Percentiles rank a stretch among this genome's conserved stretches.
Evolutionary conservation across 2,329 filamentous ascomycete genomes (phyloP).

Genomic region (Biscogniauxia marginata): DNA sequence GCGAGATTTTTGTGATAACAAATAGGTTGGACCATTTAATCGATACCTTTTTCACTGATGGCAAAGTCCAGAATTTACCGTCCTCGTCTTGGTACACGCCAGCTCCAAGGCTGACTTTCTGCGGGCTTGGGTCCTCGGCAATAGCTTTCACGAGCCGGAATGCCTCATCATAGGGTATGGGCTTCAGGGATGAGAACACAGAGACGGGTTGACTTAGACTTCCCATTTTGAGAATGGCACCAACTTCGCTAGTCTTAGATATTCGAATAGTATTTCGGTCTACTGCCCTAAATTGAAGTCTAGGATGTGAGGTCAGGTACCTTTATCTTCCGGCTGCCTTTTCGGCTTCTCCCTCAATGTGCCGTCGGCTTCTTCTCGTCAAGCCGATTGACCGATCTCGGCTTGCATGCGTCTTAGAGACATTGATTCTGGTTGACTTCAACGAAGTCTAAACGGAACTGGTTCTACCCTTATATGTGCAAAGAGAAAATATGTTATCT

Average conservation of each 20-base stretch:
- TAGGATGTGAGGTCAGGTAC: background rate
- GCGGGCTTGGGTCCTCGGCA: constrained; percentile 4
- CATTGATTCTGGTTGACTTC: too few species aligned
- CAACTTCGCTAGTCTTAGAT: background rate
- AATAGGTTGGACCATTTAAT: background rate
- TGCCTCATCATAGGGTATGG: constrained; percentile 7
- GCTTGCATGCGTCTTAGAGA: background rate
- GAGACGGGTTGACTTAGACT: constrained; percentile 2
- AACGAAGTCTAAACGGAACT: too few species aligned
- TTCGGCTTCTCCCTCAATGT: background rate
- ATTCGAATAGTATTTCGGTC: background rate
- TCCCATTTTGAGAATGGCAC: constrained; percentile 2
- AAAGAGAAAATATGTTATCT: too few species aligned
- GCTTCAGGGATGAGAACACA: constrained; percentile 3
- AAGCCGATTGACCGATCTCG: background rate
- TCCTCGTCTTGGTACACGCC: constrained; percentile 41
- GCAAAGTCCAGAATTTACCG: constrained; percentile 37
- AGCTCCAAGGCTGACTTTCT: background rate
- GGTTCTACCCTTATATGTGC: too few species aligned
- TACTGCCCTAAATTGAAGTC: background rate
- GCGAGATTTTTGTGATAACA: background rate
- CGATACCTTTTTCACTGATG: constrained; percentile 33
- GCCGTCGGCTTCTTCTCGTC: background rate
- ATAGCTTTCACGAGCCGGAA: constrained; percentile 1
- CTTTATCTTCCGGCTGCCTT: background rate